Evolutionary conservation across 371 early-diverging fungal genomes (phyloP).

Genomic region (Mortierella polycephala): DNA sequence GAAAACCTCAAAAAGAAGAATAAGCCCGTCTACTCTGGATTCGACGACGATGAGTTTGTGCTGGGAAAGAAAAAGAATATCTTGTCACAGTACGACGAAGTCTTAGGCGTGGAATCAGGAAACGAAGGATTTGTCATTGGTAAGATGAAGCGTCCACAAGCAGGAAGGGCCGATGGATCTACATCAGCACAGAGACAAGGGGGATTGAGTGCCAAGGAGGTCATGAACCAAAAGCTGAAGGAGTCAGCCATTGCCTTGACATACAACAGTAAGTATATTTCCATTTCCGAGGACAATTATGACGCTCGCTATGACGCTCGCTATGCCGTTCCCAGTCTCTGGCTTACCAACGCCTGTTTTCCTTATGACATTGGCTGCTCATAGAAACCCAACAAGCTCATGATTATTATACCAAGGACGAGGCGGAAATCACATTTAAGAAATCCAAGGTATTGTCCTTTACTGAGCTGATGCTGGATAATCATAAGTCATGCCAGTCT

Average conservation of each 20-base stretch:
- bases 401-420: conserved; percentile 87
- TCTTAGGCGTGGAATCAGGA: conserved; percentile 59
- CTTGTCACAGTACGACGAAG: conserved; percentile 89
- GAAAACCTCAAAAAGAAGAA: conserved; percentile 83
- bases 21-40: conserved; percentile 74
- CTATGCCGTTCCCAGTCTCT: too few species aligned
- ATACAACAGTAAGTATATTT: conserved; percentile 59
- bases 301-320: background rate
- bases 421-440: conserved; percentile 80
- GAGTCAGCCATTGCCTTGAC: conserved; percentile 67
- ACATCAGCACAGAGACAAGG: conserved; percentile 10
- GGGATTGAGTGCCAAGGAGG: conserved; percentile 52
- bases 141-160: conserved; percentile 15
- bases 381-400: conserved; percentile 42
- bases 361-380: conserved; percentile 3
- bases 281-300: conserved; percentile 60
- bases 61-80: conserved; percentile 65
- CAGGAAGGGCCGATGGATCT: conserved; percentile 8
- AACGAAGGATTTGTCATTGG: conserved; percentile 63
- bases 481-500: background rate
- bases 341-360: conserved; percentile 61
- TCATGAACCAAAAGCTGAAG: conserved; percentile 69
- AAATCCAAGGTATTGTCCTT: conserved; percentile 72
- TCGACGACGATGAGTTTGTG: conserved; percentile 82
- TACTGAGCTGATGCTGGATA: conserved; percentile 15